Evolutionary conservation across 352 stramenopile genomes (phyloP), one percentile per base, ranked within the genome.

Genomic region (Thalassiosira tumida): DNA sequence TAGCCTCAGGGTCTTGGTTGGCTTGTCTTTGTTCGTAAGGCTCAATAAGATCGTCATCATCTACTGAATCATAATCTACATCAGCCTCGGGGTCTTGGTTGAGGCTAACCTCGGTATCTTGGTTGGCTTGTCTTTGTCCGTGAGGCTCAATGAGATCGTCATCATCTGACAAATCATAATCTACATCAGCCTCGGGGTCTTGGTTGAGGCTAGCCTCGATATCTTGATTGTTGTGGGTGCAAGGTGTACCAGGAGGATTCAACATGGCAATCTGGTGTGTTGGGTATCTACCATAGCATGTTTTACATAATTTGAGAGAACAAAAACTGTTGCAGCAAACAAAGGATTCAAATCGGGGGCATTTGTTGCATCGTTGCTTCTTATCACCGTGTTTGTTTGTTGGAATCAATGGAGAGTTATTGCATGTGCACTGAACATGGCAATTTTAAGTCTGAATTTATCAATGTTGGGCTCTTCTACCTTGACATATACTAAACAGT

Each of bases 401-500:
- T 50, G 80, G 40, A 26, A 87, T 79, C 7, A 87, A 50, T 33
- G 81, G 81, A 35, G 81, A 81, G 13, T 81, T 1, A 70, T 54
- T 81, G 67, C 81, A 87, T 54, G 5, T 2, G 43, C 69, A 87
- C 35, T 51, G 29, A 24, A 87, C 81, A 59, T 35, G 43, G 73
- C 31, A 31, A 59, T 47, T 21, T 77, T 2, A n/a, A 87, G 31
- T 74, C 67, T 54, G n/a, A 37, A 81, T 33, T 67, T n/a, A 38
- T 87, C 67, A 41, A 81, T 65, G 59, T 59, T 29, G 50, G 33
- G 40, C 10, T 7, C 43, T 15, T 29, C 10, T 33, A 37, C 35
- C 37, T 85, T 77, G 31, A 74, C 77, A 70, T 59, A 76, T 24
- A 87, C 81, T 50, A 78, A 62, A 0, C 43, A 21, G 54, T 87